Evolutionary conservation across 140 eudicot genomes (phyloP).

Genomic region (Cichorium intybus): DNA sequence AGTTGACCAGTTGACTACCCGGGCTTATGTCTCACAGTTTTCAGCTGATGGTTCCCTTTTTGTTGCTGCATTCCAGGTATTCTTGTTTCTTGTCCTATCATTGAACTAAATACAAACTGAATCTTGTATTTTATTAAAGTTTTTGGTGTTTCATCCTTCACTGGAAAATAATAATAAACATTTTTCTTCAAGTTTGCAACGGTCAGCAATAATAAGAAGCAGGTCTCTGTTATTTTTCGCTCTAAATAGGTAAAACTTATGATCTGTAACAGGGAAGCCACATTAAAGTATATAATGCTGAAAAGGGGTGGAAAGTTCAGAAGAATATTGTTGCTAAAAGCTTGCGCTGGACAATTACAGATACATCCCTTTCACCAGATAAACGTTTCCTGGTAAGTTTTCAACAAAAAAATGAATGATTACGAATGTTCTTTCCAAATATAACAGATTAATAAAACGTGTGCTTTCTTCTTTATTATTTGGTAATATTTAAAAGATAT

Average conservation of each 20-base stretch:
- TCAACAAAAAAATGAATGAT: not conserved
- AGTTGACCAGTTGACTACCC: slow-evolving; percentile 73
- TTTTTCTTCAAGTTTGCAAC: too few relatives aligned
- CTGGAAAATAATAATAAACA: not conserved
- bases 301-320: slow-evolving; percentile 82
- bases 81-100: not conserved
- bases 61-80: slow-evolving; percentile 94
- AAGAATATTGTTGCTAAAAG: slow-evolving; percentile 83
- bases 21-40: slow-evolving; percentile 89
- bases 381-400: slow-evolving; percentile 69
- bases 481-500: not conserved
- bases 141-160: not conserved
- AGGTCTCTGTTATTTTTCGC: not conserved
- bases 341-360: slow-evolving; percentile 97
- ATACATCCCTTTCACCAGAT: slow-evolving; percentile 91
- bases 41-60: slow-evolving; percentile 87
- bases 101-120: not conserved
- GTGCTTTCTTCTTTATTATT: not conserved
- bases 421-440: slow-evolving; percentile 1
- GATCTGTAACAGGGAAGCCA: slow-evolving; percentile 69
- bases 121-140: not conserved
- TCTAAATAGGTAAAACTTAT: not conserved
- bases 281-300: slow-evolving; percentile 78
- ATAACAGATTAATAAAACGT: not conserved
- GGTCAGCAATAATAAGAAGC: too few relatives aligned